Evolutionary conservation across 805 yeast genomes (phyloP).

Genomic region (Candida ovalis): DNA sequence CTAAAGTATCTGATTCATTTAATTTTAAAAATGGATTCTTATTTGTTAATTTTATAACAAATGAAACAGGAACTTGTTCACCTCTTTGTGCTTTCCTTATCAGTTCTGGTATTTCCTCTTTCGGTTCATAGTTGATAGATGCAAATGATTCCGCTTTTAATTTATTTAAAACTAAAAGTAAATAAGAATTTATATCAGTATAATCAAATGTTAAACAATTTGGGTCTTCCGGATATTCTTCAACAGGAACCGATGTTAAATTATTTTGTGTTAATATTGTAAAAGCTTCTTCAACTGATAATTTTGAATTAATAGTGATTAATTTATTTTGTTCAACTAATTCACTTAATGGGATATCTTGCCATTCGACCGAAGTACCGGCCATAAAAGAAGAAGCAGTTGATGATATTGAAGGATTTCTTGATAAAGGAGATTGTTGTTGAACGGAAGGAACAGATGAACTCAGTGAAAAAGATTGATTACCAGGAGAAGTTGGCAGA

Average conservation of each 20-base stretch:
- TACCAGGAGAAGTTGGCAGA: conserved; percentile 15
- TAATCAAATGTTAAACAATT: conserved; percentile 87
- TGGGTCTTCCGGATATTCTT: conserved; percentile 48
- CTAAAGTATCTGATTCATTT: conserved; percentile 62
- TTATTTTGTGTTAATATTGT: conserved; percentile 68
- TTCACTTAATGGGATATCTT: conserved; percentile 64
- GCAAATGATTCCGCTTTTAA: conserved; percentile 37
- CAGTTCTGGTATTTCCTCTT: conserved; percentile 38
- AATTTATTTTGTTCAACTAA: conserved; percentile 77
- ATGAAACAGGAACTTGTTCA: conserved; percentile 85
- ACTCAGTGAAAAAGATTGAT: conserved; percentile 7
- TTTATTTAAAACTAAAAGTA: conserved; percentile 79
- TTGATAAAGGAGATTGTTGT: conserved; percentile 27
- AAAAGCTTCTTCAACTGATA: conserved; percentile 85
- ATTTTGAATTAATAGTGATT: conserved; percentile 58
- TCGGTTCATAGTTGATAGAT: conserved; percentile 30
- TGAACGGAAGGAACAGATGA: conserved; percentile 3
- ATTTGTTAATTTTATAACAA: conserved; percentile 78
- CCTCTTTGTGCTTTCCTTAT: conserved; percentile 73
- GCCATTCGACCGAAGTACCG: conserved; percentile 55
- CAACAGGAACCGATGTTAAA: conserved; percentile 85
- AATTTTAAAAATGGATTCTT: conserved; percentile 86
- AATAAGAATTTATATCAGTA: conserved; percentile 82
- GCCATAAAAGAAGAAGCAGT: conserved; percentile 23
- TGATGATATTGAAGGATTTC: conserved; percentile 36